Base-by-base conservation (phyloP, 768 basidiomycete genomes). In the Lactarius hengduanensis region DNA sequence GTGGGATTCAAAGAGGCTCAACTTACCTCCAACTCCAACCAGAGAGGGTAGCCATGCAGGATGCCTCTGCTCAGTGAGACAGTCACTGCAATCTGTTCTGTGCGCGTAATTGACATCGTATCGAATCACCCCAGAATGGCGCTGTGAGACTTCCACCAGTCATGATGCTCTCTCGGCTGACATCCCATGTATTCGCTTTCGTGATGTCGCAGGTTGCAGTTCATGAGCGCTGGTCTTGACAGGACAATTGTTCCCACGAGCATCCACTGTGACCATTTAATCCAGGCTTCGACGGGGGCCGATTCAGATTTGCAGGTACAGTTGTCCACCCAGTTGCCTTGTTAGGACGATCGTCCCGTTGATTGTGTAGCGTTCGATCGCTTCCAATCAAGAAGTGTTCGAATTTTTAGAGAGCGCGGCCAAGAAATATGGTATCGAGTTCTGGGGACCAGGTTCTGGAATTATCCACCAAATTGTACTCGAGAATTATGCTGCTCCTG, bases 401-500 rank as follows among this genome's bases (percentile, higher is more conserved):
- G 93, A 98, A 73, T 99, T 99, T 76, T 79, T 99, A 66, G 88
- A 96, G 78, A 96, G 93, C 70, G 94, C 95, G 18, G 88, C 91
- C 34, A 83, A 82, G 70, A 94, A 92, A 76, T 94, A 93, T 74
- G 92, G 96, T 36, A 97, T 98, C 70, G 96, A 98, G 78, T 99
- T 98, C 77, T 98, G 97, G 96, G 82, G 85, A 72, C 97, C 97
- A 38, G 97, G 97, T 36, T 91, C 89, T 60, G 92, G 92, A 22
- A 94, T 93, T 69, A 96, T 99, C 69, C 97, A 99, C 76, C 97
- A 98, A 75, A 97, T 98, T 66, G 96, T 99, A 4, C 82, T 99
- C 64, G 96, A 99, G 77, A 96, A 96, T 72, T 98, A 98, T 74
- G 95, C 96, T 34, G 94, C 95, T 56, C 95, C 94, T 7, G 95